Evolutionary conservation across 2,329 filamentous ascomycete species (phyloP), one percentile per base, ranked within the genome.

Genomic region (Talaromyces sp.): DNA sequence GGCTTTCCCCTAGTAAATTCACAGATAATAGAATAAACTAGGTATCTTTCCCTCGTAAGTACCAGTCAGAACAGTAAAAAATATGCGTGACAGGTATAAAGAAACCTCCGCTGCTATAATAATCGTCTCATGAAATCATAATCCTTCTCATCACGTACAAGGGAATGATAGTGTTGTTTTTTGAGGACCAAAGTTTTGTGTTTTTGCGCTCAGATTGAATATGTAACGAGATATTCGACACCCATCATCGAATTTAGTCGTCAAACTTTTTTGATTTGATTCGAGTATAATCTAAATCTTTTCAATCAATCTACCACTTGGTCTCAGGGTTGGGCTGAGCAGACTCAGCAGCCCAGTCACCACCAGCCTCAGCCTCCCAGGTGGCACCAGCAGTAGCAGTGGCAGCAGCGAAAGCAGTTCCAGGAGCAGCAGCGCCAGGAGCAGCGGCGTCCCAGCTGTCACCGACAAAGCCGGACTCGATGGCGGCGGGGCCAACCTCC

Each of bases 11-110:
- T 89, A 82, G 78, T 75, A 73, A 69, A 67, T 70, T 70, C 70
- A 74, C 71, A 75, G 71, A 78, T 70, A 73, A 72, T 72, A 80
- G 78, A 22, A 77, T 79, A 81, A 74, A 73, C 76, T 76, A 77
- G 92, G 90, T 97, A 93, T 98, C 94, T 98, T 98, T 98, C 94
- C 94, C 93, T 97, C 93, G 90, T 97, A 85, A 97, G 93, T 90
- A 88, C 89, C 84, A 81, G 85, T 85, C 87, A 87, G 84, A 84
- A 62, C 61, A 62, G 47, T 64, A 58, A 66, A 66, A 37, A 62
- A 49, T 49, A 66, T 66, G 52, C 60, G 60, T 59, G 60, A 82
- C 81, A 84, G 76, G 77, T 73, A 75, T 64, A 45, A 60, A 60
- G 60, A 62, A 54, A 66, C 41, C 61, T 58, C 71, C 68, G 60